phyloP scores from a whole-genome alignment of 192 early-diverging fungal species.

The Lunasporangiospora selenospora region DNA sequence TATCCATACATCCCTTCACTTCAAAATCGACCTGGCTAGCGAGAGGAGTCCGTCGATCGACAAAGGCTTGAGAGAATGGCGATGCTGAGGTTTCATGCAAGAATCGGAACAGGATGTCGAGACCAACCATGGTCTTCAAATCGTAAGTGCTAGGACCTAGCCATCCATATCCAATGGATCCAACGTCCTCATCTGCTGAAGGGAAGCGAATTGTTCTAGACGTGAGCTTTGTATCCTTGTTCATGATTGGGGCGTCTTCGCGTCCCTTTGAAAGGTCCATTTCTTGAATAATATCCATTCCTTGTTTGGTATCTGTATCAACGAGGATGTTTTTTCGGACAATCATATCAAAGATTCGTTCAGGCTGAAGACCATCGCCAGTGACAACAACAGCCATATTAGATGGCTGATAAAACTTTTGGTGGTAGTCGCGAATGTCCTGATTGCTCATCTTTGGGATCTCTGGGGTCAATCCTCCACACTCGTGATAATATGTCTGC shows the following conservation, averaged over 20 bases:
- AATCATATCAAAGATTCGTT: slow-evolving; percentile 62
- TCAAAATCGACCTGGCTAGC: slow-evolving; percentile 68
- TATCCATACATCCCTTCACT: slow-evolving; percentile 58
- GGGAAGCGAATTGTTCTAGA: slow-evolving; percentile 65
- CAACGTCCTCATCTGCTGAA: slow-evolving; percentile 66
- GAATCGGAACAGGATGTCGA: slow-evolving; percentile 78
- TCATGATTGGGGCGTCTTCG: slow-evolving; percentile 54
- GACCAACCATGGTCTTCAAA: slow-evolving; percentile 59
- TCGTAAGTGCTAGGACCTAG: slow-evolving; percentile 73
- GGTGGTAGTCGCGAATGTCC: slow-evolving; percentile 80
- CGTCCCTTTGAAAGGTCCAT: slow-evolving; percentile 44
- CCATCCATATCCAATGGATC: slow-evolving; percentile 75
- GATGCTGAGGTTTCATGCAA: slow-evolving; percentile 73
- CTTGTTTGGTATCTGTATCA: background rate
- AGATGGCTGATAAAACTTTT: slow-evolving; percentile 72
- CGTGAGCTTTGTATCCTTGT: slow-evolving; percentile 42
- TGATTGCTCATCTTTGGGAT: slow-evolving; percentile 76
- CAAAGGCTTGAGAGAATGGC: slow-evolving; percentile 79
- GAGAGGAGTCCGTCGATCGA: slow-evolving; percentile 69
- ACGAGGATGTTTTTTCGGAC: slow-evolving; percentile 36
- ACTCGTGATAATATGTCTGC: slow-evolving; percentile 74
- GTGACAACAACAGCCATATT: slow-evolving; percentile 74
- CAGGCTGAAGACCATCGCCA: slow-evolving; percentile 53
- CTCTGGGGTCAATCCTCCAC: slow-evolving; percentile 76
- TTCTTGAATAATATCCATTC: slow-evolving; percentile 29